Evolutionary conservation across 75 land plant species (phyloP).

Genomic region (Larix kaempferi): DNA sequence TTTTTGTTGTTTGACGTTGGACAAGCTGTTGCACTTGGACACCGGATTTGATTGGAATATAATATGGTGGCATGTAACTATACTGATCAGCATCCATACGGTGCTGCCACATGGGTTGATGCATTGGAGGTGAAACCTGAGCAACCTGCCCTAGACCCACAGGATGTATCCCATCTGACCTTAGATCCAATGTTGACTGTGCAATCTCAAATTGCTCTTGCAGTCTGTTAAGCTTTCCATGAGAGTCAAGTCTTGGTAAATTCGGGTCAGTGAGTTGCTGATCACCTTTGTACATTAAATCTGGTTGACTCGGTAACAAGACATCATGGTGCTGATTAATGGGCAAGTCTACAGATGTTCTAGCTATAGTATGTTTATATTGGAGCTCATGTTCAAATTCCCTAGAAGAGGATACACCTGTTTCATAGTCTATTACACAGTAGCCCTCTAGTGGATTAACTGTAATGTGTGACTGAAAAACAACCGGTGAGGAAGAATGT

Average conservation of each 20-base stretch:
- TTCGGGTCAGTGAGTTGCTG: background rate
- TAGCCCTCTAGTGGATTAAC: background rate
- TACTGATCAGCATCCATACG: constrained; percentile 1
- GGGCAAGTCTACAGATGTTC: background rate
- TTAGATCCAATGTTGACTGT: background rate
- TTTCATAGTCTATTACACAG: constrained; percentile 2
- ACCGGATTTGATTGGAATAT: background rate
- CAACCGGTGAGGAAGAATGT: constrained; percentile 12
- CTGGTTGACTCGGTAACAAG: background rate
- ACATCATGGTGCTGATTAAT: background rate
- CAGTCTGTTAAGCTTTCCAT: background rate
- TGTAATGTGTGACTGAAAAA: constrained; percentile 2
- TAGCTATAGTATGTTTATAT: background rate
- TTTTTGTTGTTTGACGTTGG: background rate
- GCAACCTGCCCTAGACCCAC: background rate
- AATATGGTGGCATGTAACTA: constrained; percentile 5
- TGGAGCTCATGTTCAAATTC: background rate
- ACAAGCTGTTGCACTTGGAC: constrained; percentile 1
- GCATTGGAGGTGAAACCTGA: background rate
- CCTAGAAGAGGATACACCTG: constrained; percentile 11
- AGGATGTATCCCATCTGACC: constrained; percentile 1
- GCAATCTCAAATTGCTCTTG: background rate
- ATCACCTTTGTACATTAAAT: background rate
- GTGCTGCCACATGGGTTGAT: background rate
- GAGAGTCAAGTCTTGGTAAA: background rate